These are phyloP conservation scores for Termitomyces sp. DNA, from an alignment of 768 basidiomycete genomes.

Conservation along the genomic window DNA sequence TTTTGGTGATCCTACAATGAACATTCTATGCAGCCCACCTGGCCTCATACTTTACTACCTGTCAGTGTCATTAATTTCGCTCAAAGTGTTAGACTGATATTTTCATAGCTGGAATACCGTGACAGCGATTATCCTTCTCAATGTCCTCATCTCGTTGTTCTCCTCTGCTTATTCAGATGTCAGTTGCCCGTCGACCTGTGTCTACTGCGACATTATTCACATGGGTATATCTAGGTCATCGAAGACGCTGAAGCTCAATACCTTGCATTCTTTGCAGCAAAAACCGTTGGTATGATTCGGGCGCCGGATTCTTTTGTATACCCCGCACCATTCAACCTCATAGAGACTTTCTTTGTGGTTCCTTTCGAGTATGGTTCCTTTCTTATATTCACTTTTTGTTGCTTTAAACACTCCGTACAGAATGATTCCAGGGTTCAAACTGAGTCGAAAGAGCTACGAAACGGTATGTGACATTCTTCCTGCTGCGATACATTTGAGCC, in stretches of 20 bases:
- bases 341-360: constrained; percentile 76
- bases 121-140: constrained; percentile 82
- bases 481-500: background rate
- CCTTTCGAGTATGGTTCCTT: constrained; percentile 74
- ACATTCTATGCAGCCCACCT: constrained; percentile 34
- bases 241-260: constrained; percentile 89
- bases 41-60: constrained; percentile 78
- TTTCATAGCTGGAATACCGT: constrained; percentile 72
- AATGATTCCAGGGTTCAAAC: constrained; percentile 36
- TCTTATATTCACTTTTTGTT: background rate
- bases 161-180: constrained; percentile 90
- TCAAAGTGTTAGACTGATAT: constrained; percentile 2
- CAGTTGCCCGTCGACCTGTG: constrained; percentile 20
- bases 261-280: constrained; percentile 85
- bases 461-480: constrained; percentile 32
- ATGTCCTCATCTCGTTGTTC: constrained; percentile 94
- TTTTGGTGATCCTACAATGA: background rate
- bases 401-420: constrained; percentile 24
- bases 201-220: background rate
- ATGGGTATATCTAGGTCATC: constrained; percentile 48
- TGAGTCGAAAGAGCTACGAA: constrained; percentile 56
- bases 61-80: constrained; percentile 36
- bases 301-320: constrained; percentile 86
- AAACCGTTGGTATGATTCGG: constrained; percentile 81
- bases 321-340: constrained; percentile 89